Conservation (phyloP, 2,329 filamentous ascomycete genomes). For the Colletotrichum sp. region DNA sequence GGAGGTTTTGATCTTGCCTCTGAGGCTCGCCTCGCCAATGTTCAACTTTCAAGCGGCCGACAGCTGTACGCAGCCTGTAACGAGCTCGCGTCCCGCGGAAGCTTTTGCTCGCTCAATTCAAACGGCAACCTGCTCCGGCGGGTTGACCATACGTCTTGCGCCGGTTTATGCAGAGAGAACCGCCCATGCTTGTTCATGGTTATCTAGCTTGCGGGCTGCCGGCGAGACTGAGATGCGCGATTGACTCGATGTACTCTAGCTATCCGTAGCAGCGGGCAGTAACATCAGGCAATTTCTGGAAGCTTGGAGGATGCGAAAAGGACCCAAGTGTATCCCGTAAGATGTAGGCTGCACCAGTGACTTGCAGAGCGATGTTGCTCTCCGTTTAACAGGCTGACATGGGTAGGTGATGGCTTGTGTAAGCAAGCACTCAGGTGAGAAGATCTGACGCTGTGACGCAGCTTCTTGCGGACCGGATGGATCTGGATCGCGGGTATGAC, state of each 20-base stretch:
- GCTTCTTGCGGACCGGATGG: neutral
- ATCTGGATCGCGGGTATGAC: conserved; percentile 16
- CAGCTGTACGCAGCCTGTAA: neutral
- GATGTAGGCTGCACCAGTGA: neutral
- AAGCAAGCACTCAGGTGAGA: neutral
- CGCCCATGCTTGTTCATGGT: neutral
- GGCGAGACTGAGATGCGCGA: neutral
- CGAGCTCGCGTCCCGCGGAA: neutral
- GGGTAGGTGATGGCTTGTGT: neutral
- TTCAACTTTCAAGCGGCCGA: neutral
- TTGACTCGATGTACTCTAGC: neutral
- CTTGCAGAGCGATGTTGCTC: neutral
- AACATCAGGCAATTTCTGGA: neutral
- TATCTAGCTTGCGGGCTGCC: neutral
- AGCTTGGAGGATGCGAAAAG: neutral
- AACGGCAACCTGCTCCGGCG: neutral
- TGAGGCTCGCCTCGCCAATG: neutral
- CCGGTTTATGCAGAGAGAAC: neutral
- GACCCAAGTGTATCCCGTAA: neutral
- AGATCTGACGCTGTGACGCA: conserved; percentile 5
- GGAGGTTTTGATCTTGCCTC: conserved; percentile 3
- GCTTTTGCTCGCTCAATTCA: neutral
- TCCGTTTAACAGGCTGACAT: neutral
- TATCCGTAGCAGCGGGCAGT: neutral
- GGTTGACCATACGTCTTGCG: neutral